Evolutionary conservation across 257 asterid species (phyloP).

Genomic region (Pogostemon cablin): DNA sequence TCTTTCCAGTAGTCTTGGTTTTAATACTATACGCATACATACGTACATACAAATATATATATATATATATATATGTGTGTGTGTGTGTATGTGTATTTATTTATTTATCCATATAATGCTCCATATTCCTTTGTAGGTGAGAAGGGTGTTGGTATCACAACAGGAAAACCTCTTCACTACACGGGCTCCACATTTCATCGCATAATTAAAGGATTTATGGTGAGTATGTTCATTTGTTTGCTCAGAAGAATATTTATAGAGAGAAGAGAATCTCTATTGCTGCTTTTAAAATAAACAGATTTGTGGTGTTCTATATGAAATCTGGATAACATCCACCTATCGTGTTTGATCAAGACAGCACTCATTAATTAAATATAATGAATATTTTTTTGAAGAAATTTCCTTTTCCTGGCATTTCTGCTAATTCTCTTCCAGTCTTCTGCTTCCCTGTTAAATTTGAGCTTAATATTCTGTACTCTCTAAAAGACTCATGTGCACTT

Average conservation of each 20-base stretch:
- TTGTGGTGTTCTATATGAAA: neutral
- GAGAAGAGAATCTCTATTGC: conserved; percentile 18
- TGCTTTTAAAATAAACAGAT: neutral
- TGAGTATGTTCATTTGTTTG: conserved; percentile 59
- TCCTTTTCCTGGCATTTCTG: too few relatives aligned
- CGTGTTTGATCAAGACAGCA: too few relatives aligned
- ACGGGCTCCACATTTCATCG: conserved; percentile 91
- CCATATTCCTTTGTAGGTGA: conserved; percentile 63
- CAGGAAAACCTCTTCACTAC: conserved; percentile 93
- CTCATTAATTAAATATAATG: too few relatives aligned
- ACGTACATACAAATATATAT: too few relatives aligned
- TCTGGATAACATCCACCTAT: neutral
- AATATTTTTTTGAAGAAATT: too few relatives aligned
- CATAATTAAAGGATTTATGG: conserved; percentile 95
- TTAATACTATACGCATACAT: too few relatives aligned
- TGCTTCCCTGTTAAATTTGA: too few relatives aligned
- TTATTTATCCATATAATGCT: conserved; percentile 19
- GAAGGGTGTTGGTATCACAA: conserved; percentile 77
- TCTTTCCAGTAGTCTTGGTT: conserved; percentile 3
- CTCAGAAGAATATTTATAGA: conserved; percentile 7
- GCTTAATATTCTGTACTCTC: too few relatives aligned
- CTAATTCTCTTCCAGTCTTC: too few relatives aligned
- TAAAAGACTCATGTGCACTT: too few relatives aligned
- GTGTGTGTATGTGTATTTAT: neutral
- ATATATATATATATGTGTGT: too few relatives aligned